phyloP scores from a whole-genome alignment of 164 flowering plant genomes.

The Litsea cubeba region DNA sequence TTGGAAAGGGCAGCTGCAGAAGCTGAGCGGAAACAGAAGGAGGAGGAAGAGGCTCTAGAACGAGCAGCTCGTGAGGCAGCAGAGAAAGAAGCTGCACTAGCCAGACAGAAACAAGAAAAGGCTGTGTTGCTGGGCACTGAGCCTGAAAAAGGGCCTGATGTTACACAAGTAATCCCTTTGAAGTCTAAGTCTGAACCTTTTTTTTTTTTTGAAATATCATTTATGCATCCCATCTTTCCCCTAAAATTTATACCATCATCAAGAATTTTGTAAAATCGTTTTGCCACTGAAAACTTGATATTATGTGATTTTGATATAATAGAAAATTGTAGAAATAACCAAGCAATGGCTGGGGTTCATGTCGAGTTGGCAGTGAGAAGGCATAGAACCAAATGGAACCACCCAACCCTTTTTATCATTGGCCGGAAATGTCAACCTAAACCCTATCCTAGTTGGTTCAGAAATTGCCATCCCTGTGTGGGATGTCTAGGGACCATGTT shows the following conservation, averaged over 20 bases:
- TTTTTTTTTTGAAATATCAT: not conserved
- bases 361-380: no score
- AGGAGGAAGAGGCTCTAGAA: constrained; percentile 88
- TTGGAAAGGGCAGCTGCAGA: constrained; percentile 91
- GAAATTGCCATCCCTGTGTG: no score
- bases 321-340: no score
- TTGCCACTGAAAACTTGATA: not conserved
- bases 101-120: constrained; percentile 75
- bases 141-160: constrained; percentile 92
- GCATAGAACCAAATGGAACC: no score
- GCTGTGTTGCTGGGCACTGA: constrained; percentile 76
- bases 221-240: not conserved
- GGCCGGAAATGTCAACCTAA: no score
- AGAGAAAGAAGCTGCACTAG: constrained; percentile 78
- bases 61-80: constrained; percentile 83
- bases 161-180: constrained; percentile 59
- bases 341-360: no score
- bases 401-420: no score
- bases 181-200: not conserved
- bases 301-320: no score
- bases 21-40: constrained; percentile 81
- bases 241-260: not conserved
- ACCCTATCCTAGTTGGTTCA: no score
- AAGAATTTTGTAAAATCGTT: no score
- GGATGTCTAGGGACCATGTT: no score